phyloP scores from a whole-genome alignment of 2,329 filamentous ascomycete genomes.

The Fusarium siculi region DNA sequence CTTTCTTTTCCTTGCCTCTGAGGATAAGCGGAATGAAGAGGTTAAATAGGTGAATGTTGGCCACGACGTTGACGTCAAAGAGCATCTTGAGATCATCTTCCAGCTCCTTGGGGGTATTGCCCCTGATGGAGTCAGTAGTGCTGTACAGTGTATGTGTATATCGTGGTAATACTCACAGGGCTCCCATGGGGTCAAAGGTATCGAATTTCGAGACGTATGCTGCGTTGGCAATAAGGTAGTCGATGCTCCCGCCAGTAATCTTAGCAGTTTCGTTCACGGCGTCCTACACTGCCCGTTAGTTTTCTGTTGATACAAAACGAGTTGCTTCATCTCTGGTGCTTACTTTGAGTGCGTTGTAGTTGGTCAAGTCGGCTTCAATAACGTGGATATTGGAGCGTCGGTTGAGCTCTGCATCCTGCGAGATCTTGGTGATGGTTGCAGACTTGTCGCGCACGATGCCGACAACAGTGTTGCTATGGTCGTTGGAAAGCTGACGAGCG shows the following conservation, averaged over 20 bases:
- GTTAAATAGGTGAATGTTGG: not conserved
- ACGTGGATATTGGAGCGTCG: not conserved
- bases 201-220: not conserved
- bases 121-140: accelerated
- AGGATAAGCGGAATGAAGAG: not conserved
- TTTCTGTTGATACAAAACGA: accelerated
- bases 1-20: not conserved
- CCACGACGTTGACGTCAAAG: not conserved
- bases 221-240: not conserved
- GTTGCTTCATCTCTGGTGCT: accelerated
- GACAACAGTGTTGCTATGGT: not conserved
- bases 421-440: not conserved
- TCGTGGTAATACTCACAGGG: not conserved
- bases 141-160: accelerated
- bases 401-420: not conserved
- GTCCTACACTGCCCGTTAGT: accelerated
- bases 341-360: not conserved
- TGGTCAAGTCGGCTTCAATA: not conserved
- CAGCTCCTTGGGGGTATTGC: not conserved
- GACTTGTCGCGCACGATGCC: not conserved
- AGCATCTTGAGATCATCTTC: not conserved
- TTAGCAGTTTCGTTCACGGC: not conserved
- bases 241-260: not conserved
- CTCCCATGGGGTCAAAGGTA: not conserved
- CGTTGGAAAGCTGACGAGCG: not conserved